phyloP scores from a whole-genome alignment of 192 early-diverging fungal species.

The Backusella australiensis region DNA sequence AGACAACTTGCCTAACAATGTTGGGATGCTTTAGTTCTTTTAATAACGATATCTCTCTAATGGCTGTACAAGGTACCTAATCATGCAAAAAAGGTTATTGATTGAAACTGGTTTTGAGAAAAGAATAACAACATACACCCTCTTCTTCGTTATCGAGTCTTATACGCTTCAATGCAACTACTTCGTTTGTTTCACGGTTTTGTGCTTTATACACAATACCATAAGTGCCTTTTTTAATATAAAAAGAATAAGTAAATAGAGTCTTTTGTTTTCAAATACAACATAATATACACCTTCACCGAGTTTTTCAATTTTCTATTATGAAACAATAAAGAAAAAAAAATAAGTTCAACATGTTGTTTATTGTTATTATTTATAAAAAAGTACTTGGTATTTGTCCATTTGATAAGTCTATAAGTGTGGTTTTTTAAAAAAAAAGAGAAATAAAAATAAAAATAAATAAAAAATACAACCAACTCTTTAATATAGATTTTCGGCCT shows the following conservation, averaged over 20 bases:
- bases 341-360: background rate
- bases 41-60: slow-evolving; percentile 85
- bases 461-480: background rate
- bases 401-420: slow-evolving; percentile 24
- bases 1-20: slow-evolving; percentile 69
- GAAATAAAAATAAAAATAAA: background rate
- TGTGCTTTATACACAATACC: slow-evolving; percentile 99
- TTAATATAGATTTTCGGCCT: no score
- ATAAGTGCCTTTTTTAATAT: slow-evolving; percentile 69
- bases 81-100: background rate
- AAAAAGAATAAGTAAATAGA: background rate
- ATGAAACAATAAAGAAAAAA: background rate
- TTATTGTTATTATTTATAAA: background rate
- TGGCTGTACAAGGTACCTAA: slow-evolving; percentile 80
- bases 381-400: slow-evolving; percentile 63
- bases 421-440: background rate
- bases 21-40: slow-evolving; percentile 84
- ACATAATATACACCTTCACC: slow-evolving; percentile 71
- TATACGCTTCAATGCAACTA: slow-evolving; percentile 97
- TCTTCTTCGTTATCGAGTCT: slow-evolving; percentile 89
- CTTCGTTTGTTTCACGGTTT: slow-evolving; percentile 89
- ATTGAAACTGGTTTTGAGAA: background rate
- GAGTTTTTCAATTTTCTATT: slow-evolving; percentile 96
- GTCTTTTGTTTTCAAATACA: background rate
- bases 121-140: slow-evolving; percentile 49